phyloP scores from a whole-genome alignment of 257 asterid species.

The Solanum piurae region DNA sequence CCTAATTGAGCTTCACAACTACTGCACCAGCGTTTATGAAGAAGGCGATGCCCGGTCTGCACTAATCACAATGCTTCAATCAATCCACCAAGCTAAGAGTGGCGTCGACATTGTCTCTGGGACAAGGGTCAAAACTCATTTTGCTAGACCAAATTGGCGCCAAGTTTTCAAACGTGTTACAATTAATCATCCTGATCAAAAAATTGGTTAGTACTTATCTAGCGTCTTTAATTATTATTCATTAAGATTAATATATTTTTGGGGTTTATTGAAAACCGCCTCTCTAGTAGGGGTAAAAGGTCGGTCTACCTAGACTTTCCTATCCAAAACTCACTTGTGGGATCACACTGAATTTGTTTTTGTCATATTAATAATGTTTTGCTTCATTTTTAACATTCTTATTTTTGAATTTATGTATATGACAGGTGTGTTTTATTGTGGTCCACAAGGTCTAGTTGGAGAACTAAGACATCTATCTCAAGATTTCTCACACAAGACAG shows the following conservation, averaged over 20 bases:
- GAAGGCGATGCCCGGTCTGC: slow-evolving; percentile 76
- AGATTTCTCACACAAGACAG: slow-evolving; percentile 16
- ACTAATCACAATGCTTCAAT: slow-evolving; percentile 62
- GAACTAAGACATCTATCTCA: slow-evolving; percentile 11
- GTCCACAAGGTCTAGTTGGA: slow-evolving; percentile 15
- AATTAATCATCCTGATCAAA: slow-evolving; percentile 42
- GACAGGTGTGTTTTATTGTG: slow-evolving; percentile 18
- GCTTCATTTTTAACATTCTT: not conserved
- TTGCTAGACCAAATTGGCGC: slow-evolving; percentile 70
- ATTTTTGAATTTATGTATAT: not conserved
- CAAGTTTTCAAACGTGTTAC: slow-evolving; percentile 52
- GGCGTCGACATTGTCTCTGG: slow-evolving; percentile 67
- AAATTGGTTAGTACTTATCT: slow-evolving; percentile 45
- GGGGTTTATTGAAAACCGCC: not conserved
- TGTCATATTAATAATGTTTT: not conserved
- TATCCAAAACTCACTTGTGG: not conserved
- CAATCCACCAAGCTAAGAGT: slow-evolving; percentile 54
- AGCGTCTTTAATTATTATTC: not conserved
- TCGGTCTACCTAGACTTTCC: fast-evolving
- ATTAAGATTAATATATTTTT: not conserved
- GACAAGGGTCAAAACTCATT: slow-evolving; percentile 50
- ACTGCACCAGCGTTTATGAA: slow-evolving; percentile 69
- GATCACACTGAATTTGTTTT: not conserved
- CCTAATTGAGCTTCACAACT: slow-evolving; percentile 62
- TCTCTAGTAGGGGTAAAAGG: not conserved